Evolutionary conservation across 441 rosid species (phyloP).

Genomic region (Mallotus repandus): DNA sequence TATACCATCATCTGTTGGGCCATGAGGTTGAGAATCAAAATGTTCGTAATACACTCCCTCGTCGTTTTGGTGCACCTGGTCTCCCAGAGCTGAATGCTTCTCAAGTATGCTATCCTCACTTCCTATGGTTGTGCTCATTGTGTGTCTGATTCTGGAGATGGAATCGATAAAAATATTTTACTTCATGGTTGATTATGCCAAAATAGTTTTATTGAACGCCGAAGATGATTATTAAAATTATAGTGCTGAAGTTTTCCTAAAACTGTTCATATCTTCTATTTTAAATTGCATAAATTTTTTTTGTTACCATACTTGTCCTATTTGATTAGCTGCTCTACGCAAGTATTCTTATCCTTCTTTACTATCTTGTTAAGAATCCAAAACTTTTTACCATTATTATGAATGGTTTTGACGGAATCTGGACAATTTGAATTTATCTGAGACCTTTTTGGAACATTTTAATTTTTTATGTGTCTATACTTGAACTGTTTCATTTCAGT

Average conservation of each 20-base stretch:
- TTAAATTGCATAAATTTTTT: background rate
- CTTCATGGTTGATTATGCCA: background rate
- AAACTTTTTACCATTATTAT: background rate
- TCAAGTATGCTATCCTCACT: slow-evolving; percentile 53
- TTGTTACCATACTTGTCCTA: background rate
- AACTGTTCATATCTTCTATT: too few species aligned
- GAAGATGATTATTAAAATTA: background rate
- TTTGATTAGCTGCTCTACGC: background rate
- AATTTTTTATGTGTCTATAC: background rate
- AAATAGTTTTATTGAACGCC: background rate
- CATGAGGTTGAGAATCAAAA: slow-evolving; percentile 98
- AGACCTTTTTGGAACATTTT: background rate
- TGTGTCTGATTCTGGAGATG: background rate
- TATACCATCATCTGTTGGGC: slow-evolving; percentile 95
- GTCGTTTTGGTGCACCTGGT: slow-evolving; percentile 98
- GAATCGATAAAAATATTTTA: background rate
- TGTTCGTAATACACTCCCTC: slow-evolving; percentile 87
- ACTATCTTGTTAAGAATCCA: background rate
- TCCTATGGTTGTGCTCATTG: background rate
- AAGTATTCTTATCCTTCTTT: background rate
- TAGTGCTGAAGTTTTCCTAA: background rate
- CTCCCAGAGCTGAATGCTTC: slow-evolving; percentile 98
- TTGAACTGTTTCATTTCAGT: too few species aligned
- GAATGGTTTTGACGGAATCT: background rate
- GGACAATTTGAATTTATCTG: background rate